A percentile compares a stretch with the other conserved stretches of the same genome.
These are phyloP conservation scores for Casuarina equisetifolia DNA, from an alignment of 306 rosid species.

Conservation along the genomic window DNA sequence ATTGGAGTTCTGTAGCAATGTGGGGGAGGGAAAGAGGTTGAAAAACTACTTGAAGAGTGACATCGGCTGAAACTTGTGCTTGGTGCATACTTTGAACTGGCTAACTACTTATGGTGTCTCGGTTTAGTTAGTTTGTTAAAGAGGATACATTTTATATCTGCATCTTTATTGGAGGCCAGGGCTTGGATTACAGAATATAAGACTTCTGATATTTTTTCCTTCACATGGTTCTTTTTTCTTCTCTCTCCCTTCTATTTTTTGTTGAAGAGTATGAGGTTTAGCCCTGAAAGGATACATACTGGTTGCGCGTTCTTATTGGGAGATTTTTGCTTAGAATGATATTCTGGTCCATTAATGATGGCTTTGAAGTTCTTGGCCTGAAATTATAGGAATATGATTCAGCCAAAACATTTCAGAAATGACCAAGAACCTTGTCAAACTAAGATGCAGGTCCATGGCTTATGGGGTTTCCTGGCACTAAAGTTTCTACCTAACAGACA, in stretches of 20 bases:
- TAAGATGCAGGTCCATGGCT: not conserved
- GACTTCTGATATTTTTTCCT: not conserved
- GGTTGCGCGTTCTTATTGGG: not conserved
- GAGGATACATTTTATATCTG: not conserved
- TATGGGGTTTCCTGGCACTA: not conserved
- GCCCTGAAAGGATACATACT: not conserved
- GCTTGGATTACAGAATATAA: not conserved
- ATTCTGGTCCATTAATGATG: not conserved
- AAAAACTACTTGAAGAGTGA: not conserved
- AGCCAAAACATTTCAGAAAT: not conserved
- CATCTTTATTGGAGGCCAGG: not conserved
- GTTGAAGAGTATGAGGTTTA: not conserved
- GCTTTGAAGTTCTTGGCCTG: not conserved
- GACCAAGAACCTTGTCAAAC: not conserved
- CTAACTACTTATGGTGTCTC: not conserved
- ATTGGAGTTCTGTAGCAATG: not conserved
- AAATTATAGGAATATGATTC: constrained; percentile 3
- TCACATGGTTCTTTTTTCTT: not conserved
- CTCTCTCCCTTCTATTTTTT: not conserved
- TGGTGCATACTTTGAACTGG: not conserved
- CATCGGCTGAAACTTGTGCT: not conserved
- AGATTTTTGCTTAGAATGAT: not conserved
- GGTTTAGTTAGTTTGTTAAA: not conserved
- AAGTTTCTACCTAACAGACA: constrained; percentile 3
- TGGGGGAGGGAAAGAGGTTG: not conserved